phyloP scores from a whole-genome alignment of 768 basidiomycete genomes.

The Glaciozyma antarctica region DNA sequence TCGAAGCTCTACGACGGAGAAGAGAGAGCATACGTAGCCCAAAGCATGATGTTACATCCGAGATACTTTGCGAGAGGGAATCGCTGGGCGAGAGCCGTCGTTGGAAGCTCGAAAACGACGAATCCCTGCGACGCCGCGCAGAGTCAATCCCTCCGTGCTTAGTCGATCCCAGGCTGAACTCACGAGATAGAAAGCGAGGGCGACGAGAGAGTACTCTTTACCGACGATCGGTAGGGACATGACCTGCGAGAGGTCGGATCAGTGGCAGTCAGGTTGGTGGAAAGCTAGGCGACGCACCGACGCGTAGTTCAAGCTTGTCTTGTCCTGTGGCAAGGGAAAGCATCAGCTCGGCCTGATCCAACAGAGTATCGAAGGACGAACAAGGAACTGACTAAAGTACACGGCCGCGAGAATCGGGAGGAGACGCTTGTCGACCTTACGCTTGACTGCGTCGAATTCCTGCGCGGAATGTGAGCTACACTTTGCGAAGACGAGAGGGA shows the following conservation, averaged over 20 bases:
- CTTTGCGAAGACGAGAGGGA: background rate
- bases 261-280: background rate
- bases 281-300: background rate
- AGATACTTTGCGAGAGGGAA: constrained; percentile 37
- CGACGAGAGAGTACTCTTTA: constrained; percentile 49
- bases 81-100: constrained; percentile 53
- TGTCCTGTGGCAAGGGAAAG: too few relatives aligned
- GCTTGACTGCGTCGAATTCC: constrained; percentile 15
- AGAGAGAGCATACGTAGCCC: constrained; percentile 39
- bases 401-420: constrained; percentile 12
- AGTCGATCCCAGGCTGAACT: constrained; percentile 41
- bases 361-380: background rate
- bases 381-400: constrained; percentile 1
- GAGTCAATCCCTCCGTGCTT: constrained; percentile 15
- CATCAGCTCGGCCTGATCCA: too few relatives aligned
- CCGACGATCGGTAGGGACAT: constrained; percentile 60
- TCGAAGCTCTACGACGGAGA: too few relatives aligned
- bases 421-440: constrained; percentile 22
- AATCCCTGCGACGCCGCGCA: background rate
- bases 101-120: constrained; percentile 50
- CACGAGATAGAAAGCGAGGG: constrained; percentile 52
- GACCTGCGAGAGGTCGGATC: constrained; percentile 42
- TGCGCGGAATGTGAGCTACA: background rate
- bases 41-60: constrained; percentile 54
- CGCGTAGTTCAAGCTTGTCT: constrained; percentile 39